These are phyloP conservation scores for Colletotrichum musae DNA, from an alignment of 2,329 filamentous ascomycete genomes.

Conservation along the genomic window DNA sequence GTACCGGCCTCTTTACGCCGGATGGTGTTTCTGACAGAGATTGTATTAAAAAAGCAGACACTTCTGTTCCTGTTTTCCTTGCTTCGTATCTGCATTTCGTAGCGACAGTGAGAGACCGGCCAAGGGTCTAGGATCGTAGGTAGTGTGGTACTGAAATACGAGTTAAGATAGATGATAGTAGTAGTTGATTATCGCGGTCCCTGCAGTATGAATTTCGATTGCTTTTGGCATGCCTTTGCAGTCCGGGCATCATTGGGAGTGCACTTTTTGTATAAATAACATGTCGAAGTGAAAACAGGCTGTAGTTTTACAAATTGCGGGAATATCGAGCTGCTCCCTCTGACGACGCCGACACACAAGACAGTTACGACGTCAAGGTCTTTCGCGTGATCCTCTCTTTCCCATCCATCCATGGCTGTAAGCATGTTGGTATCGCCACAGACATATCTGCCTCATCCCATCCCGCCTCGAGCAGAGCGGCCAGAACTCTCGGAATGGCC, in stretches of 20 bases:
- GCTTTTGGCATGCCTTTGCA: neutral
- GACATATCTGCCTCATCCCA: slow-evolving; percentile 80
- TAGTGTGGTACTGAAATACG: neutral
- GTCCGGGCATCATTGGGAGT: too few relatives aligned
- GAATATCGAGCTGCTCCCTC: neutral
- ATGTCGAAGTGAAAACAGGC: neutral
- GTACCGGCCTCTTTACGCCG: slow-evolving; percentile 5
- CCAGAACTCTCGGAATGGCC: slow-evolving; percentile 90
- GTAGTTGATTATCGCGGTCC: neutral
- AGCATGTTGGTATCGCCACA: slow-evolving; percentile 82
- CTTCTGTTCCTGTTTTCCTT: slow-evolving; percentile 27
- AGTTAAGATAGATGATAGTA: slow-evolving; percentile 14
- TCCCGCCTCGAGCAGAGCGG: slow-evolving; percentile 90
- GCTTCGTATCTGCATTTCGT: slow-evolving; percentile 24
- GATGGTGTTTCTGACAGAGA: slow-evolving; percentile 23
- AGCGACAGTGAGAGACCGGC: slow-evolving; percentile 7
- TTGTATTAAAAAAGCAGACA: slow-evolving; percentile 12
- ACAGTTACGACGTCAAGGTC: neutral
- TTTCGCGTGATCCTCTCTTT: slow-evolving; percentile 71
- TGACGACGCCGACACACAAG: neutral
- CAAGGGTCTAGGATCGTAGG: slow-evolving; percentile 10
- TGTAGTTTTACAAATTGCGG: slow-evolving; percentile 12
- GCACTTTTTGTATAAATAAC: too few relatives aligned
- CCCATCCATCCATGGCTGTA: slow-evolving; percentile 89
- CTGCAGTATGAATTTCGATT: neutral